Evolutionary conservation across 2,329 filamentous ascomycete species (phyloP), one percentile per base, ranked within the genome.

Genomic region (Microcyclospora tardicrescens): DNA sequence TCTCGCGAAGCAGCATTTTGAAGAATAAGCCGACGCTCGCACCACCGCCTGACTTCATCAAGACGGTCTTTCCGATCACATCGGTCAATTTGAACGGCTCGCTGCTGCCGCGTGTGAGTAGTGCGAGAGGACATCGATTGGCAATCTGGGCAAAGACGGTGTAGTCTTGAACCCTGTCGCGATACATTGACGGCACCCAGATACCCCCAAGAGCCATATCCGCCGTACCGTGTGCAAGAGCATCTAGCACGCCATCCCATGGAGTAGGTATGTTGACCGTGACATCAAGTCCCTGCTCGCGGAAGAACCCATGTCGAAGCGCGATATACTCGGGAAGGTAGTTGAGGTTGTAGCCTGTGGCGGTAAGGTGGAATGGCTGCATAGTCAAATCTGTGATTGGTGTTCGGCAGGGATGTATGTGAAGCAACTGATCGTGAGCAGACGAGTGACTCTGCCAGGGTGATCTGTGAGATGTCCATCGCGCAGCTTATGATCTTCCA

Each of bases 241-340:
- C 45, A 16, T 45, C 43, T 15, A 55, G 48, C 4, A 55, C 50
- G 12, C 35, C 32, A 32, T 55, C 52, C 52, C 53, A 55, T 13
- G 53, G 53, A 6, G 27, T 41, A 12, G 53, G 54, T 14, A 57
- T 48, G 10, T 41, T 51, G n/a, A 52, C 50, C 12, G 42, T 47
- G 10, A 56, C 43, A n/a, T 55, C 49, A 29, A 57, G 47, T 10
- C 52, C 53, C 45, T 55, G 53, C 12, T 54, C 53, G 28, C 37
- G 27, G 48, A 57, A 56, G 44, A 56, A 56, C 12, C 52, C 54
- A 35, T 54, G 53, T 9, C 54, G 41, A 16, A 45, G 43, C 6
- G 54, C 54, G 39, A 56, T 58, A 43, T 56, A 56, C 37, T 58
- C 48, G 4, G 55, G 55, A 10, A 56, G 50, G 34, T 58, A 56